A percentile compares a stretch with the other conserved stretches of the same genome.
Conservation (phyloP, 306 rosid genomes). For the Corylus americana region DNA sequence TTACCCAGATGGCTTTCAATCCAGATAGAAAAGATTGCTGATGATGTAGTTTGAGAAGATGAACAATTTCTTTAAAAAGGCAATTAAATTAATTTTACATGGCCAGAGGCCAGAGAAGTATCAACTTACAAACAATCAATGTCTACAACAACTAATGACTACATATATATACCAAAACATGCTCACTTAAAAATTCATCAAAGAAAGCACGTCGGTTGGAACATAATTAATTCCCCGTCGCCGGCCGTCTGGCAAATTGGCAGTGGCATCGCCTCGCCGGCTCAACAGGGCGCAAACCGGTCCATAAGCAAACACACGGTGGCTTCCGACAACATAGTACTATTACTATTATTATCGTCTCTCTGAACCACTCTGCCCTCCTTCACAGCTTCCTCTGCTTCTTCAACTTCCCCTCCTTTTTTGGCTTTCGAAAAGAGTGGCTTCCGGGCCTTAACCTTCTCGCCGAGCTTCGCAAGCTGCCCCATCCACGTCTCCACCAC, state of each 20-base stretch:
- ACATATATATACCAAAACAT: neutral
- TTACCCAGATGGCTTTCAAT: too few species aligned
- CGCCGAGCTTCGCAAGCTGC: constrained; percentile 61
- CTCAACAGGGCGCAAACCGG: constrained; percentile 79
- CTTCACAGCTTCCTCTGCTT: constrained; percentile 25
- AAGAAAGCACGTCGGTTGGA: constrained; percentile 8
- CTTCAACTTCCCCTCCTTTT: constrained; percentile 33
- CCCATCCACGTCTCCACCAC: constrained; percentile 63
- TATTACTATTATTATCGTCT: neutral
- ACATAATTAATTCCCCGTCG: neutral
- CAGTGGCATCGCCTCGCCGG: neutral
- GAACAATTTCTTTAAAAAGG: neutral
- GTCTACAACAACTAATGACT: neutral
- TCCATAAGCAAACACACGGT: constrained; percentile 78
- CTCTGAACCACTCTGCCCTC: constrained; percentile 5
- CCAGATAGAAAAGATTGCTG: too few species aligned
- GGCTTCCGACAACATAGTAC: constrained; percentile 59
- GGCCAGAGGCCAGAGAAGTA: neutral
- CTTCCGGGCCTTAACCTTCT: constrained; percentile 43
- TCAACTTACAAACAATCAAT: neutral
- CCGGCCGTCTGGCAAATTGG: too few species aligned
- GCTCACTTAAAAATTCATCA: neutral
- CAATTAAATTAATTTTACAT: constrained; percentile 4
- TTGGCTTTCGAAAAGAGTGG: constrained; percentile 32
- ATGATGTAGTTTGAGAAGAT: neutral